Percentiles rank a stretch among this genome's conserved stretches.
These are phyloP conservation scores for Chondrus crispus DNA, from an alignment of 23 red algal species.

Conservation along the genomic window DNA sequence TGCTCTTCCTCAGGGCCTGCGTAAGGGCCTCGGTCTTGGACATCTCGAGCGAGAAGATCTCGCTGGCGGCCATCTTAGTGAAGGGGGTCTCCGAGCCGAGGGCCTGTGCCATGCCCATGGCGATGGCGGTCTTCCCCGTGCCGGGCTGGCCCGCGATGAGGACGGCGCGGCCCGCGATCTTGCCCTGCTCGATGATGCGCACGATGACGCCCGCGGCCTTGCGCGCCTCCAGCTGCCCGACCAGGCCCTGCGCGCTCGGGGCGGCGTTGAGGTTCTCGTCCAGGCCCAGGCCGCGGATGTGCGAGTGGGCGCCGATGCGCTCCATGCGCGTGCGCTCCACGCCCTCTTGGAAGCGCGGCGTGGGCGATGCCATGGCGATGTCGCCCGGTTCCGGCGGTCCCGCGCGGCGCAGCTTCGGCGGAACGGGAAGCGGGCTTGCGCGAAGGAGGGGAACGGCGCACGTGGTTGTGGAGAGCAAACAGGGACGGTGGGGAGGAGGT, in stretches of 20 bases:
- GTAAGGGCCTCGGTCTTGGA: conserved; percentile 98
- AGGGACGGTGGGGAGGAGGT: too few species aligned
- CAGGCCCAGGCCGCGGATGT: conserved; percentile 91
- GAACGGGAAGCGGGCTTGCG: too few species aligned
- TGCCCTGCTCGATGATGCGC: conserved; percentile 81
- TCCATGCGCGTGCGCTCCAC: conserved; percentile 62
- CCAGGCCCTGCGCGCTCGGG: conserved; percentile 67
- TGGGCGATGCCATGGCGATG: too few species aligned
- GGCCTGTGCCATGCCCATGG: conserved; percentile 97
- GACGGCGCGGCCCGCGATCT: conserved; percentile 83
- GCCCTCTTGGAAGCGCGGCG: conserved; percentile 47
- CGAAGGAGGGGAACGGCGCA: too few species aligned
- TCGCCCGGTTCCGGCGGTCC: too few species aligned
- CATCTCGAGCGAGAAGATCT: conserved; percentile 96
- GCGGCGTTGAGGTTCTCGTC: conserved; percentile 66
- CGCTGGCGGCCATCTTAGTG: conserved; percentile 91
- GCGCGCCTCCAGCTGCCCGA: conserved; percentile 86
- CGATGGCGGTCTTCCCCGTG: conserved; percentile 95
- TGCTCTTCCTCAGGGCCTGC: conserved; percentile 83
- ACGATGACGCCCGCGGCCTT: conserved; percentile 90
- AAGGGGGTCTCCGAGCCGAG: conserved; percentile 92
- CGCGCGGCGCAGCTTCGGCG: too few species aligned
- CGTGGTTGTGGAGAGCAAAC: too few species aligned
- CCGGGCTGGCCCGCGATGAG: conserved; percentile 94
- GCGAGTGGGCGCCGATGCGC: conserved; percentile 95